These are phyloP conservation scores for Suhomyces choctaworum DNA, from an alignment of 1,139 yeast genomes.

Conservation along the genomic window DNA sequence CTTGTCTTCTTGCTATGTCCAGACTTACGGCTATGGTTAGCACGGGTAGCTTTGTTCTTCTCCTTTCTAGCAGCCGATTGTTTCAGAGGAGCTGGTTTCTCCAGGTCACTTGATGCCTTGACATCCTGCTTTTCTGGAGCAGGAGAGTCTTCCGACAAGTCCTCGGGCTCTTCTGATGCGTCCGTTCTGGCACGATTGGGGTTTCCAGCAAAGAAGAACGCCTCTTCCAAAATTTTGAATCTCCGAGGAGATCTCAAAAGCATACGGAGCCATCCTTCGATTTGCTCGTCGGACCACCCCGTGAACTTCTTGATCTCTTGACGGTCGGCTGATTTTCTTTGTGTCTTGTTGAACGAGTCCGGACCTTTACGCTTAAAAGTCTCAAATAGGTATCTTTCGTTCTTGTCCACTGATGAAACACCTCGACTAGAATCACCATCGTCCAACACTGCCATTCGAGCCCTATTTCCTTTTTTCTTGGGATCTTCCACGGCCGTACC, in stretches of 20 bases:
- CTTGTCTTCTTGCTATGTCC: conserved; percentile 56
- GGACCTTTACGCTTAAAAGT: conserved; percentile 54
- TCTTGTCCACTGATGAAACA: conserved; percentile 17
- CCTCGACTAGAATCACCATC: conserved; percentile 12
- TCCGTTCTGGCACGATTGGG: conserved; percentile 22
- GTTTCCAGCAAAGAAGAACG: conserved; percentile 50
- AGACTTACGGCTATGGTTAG: conserved; percentile 63
- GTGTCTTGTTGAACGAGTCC: conserved; percentile 45
- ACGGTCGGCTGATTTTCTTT: conserved; percentile 56
- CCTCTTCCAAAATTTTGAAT: conserved; percentile 61
- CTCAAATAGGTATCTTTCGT: conserved; percentile 60
- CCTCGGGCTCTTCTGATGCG: background rate
- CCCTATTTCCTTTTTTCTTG: conserved; percentile 12
- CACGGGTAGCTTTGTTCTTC: conserved; percentile 55
- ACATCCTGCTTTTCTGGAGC: background rate
- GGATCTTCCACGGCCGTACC: conserved; percentile 29
- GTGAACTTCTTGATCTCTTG: conserved; percentile 51
- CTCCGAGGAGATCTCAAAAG: conserved; percentile 63
- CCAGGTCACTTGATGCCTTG: background rate
- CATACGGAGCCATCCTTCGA: conserved; percentile 92
- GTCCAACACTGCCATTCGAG: conserved; percentile 18
- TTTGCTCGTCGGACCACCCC: conserved; percentile 83
- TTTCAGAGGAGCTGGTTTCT: conserved; percentile 10
- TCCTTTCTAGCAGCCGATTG: conserved; percentile 45
- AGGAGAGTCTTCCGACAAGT: background rate